Evolutionary conservation across 2,329 filamentous ascomycete species (phyloP), one percentile per base, ranked within the genome.

Genomic region (Trichoderma aggressivum): DNA sequence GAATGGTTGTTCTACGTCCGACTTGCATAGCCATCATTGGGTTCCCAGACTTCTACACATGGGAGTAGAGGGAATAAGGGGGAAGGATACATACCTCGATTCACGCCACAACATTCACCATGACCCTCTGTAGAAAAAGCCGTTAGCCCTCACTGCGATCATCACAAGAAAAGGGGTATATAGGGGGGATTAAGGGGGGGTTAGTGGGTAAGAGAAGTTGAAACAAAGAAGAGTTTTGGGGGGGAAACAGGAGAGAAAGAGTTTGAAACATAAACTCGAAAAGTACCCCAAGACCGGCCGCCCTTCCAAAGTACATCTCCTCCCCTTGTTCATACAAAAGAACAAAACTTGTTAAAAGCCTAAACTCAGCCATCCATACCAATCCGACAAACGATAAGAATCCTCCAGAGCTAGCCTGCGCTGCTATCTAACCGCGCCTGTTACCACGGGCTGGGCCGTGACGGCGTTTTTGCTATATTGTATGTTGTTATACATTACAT

Each of bases 401-500:
- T 43, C 39, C 55, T 55, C 60, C 68, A 50, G 3, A 53, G 60
- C 43, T 61, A 70, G 61, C 32, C 61, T 67, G 55, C 3, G 53
- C 39, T 50, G 47, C 71, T 62, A 66, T 66, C 67, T 30, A 56
- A 34, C 39, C 14, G 68, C 68, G 68, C 61, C 55, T 66, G 18
- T 61, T 21, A n/a, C 53, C 62, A 47, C 30, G 43, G 12, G 24
- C 34, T 53, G 14, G 63, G 58, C 55, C 24, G 36, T 68, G 58
- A 26, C 58, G 68, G 50, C 62, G 71, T 55, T 30, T 30, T 62
- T 73, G 58, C 55, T 75, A 68, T 72, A 71, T 72, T 50, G 30
- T 59, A 62, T 67, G 58, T 60, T 60, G 30, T 32, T 56, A 62
- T 50, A 73, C 72, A 72, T 78, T 81, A 84, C 80, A 83, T 80